Evolutionary conservation across 176 grass and related monocot genomes (phyloP), one percentile per base, ranked within the genome.

Genomic region (Oryza officinalis): DNA sequence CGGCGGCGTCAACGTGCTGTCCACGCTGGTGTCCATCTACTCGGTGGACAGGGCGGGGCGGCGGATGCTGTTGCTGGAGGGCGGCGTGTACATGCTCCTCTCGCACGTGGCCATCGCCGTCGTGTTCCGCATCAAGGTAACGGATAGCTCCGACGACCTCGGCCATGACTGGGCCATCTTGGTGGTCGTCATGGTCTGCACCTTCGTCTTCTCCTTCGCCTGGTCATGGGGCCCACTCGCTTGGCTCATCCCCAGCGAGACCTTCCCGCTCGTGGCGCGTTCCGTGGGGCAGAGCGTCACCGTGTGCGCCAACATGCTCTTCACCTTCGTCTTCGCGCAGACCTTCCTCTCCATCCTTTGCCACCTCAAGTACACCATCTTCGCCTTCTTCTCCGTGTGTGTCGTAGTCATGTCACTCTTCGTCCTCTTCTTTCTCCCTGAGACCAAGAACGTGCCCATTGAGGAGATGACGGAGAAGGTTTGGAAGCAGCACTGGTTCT

Each of bases 231-330:
- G 96, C 0, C 96, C 96, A 1, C 96, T 98, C 0, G 91, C 91
- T 0, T 98, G 96, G 96, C 86, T 98, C 50, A 95, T 98, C 80
- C 96, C 96, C 25, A 98, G 96, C 75, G 96, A 98, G 91, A 78
- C 14, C 7, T 88, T 88, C 86, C 80, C 80, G 60, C 72, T 88
- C 1, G 86, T 78, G 73, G 77, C 86, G 35, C 86, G 80, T 14
- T 88, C 86, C 22, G 86, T 32, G 0, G 80, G 80, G 30, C 86
- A 88, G 80, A 84, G 86, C 63, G 28, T 88, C 40, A 44, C 72
- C 27, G 80, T 84, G 5, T 77, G 80, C 37, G 20, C 61, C 3
- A 88, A 79, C 72, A 61, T 88, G 38, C 71, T 88, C 47, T 84
- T 88, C 86, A 88, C 50, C 10, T 80, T 46, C 18, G 50, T 76